These are phyloP conservation scores for Punica granatum DNA, from an alignment of 345 rosid species.

Conservation along the genomic window DNA sequence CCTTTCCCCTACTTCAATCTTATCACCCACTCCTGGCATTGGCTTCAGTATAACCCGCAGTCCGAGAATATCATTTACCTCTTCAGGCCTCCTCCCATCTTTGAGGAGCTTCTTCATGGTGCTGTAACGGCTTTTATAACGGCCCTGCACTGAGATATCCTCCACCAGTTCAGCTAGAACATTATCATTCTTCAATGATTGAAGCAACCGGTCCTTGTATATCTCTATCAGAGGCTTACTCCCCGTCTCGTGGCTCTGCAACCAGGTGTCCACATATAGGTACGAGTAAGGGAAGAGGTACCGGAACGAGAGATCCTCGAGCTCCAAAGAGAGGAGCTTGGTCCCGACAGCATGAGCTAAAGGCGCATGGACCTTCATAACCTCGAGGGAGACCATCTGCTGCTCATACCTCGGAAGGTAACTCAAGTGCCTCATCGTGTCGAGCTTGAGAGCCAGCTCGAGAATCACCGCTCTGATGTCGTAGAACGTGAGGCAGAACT, in stretches of 20 bases:
- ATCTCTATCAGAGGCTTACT: constrained; percentile 51
- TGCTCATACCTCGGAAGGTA: constrained; percentile 73
- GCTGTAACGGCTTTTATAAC: constrained; percentile 82
- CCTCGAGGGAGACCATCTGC: constrained; percentile 66
- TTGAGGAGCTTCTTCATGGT: constrained; percentile 92
- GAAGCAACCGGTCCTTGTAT: constrained; percentile 58
- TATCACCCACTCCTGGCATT: constrained; percentile 19
- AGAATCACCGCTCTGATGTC: constrained; percentile 81
- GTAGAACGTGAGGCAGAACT: constrained; percentile 81
- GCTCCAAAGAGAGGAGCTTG: constrained; percentile 57
- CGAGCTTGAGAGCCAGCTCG: constrained; percentile 72
- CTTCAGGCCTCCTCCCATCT: constrained; percentile 80
- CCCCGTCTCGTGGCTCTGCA: constrained; percentile 56
- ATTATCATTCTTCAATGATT: constrained; percentile 44
- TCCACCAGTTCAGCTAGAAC: constrained; percentile 46
- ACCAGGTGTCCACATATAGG: constrained; percentile 76
- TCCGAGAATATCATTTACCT: constrained; percentile 81
- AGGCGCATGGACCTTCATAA: constrained; percentile 73
- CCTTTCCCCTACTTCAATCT: constrained; percentile 35
- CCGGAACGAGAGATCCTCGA: constrained; percentile 78
- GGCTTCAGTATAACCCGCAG: constrained; percentile 69
- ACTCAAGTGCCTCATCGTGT: constrained; percentile 77
- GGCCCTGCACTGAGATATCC: constrained; percentile 57
- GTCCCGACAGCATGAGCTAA: constrained; percentile 81
- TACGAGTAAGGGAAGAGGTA: constrained; percentile 81